Percentiles rank a stretch among this genome's conserved stretches.
These are phyloP conservation scores for Iberis amara DNA, from an alignment of 441 rosid genomes.

Conservation along the genomic window DNA sequence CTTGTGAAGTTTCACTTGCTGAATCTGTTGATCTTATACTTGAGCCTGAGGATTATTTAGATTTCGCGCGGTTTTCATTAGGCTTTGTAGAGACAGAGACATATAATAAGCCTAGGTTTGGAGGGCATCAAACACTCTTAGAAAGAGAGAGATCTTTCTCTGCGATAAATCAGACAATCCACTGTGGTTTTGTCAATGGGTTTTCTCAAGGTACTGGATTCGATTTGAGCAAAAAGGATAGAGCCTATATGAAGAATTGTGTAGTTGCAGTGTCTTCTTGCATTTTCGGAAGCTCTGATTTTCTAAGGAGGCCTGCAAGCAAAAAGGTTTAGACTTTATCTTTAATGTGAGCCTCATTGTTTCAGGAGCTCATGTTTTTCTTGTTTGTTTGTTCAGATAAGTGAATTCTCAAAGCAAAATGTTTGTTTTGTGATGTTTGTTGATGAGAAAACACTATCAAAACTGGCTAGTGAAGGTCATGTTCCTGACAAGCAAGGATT, in stretches of 20 bases:
- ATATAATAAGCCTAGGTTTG: slow-evolving; percentile 51
- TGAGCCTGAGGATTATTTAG: slow-evolving; percentile 45
- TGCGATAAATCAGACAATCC: slow-evolving; percentile 60
- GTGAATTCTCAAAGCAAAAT: slow-evolving; percentile 53
- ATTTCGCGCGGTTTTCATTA: slow-evolving; percentile 49
- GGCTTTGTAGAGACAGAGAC: slow-evolving; percentile 49
- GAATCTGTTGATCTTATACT: slow-evolving; percentile 44
- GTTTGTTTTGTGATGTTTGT: slow-evolving; percentile 66
- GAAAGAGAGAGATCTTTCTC: slow-evolving; percentile 70
- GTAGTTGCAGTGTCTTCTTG: slow-evolving; percentile 75
- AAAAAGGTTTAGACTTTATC: slow-evolving; percentile 42
- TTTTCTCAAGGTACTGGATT: slow-evolving; percentile 48
- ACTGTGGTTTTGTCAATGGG: slow-evolving; percentile 75
- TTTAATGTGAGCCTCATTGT: slow-evolving; percentile 1
- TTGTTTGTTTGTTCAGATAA: slow-evolving; percentile 46
- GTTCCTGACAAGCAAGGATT: slow-evolving; percentile 49
- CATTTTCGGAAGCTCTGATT: slow-evolving; percentile 89
- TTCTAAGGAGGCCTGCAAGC: slow-evolving; percentile 75
- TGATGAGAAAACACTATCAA: slow-evolving; percentile 53
- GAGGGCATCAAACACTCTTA: slow-evolving; percentile 67
- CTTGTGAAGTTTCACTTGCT: slow-evolving; percentile 54
- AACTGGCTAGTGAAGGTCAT: slow-evolving; percentile 53
- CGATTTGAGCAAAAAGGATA: slow-evolving; percentile 60
- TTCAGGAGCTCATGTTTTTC: slow-evolving; percentile 12
- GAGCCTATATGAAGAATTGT: slow-evolving; percentile 65